phyloP scores from a whole-genome alignment of 192 early-diverging fungal genomes.

The Funneliformis mosseae region DNA sequence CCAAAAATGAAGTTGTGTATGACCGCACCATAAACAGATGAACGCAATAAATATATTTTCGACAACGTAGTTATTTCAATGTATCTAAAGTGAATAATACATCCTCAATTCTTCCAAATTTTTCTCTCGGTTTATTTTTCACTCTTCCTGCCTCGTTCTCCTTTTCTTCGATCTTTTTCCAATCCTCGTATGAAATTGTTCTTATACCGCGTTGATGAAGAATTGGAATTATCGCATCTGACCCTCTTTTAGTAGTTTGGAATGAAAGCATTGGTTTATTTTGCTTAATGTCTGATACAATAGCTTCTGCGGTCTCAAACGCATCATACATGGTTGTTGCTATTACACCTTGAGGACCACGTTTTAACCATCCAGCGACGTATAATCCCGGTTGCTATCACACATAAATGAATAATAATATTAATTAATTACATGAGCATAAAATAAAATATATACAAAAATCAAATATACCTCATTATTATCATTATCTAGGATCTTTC shows the following conservation, averaged over 20 bases:
- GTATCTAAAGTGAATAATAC: constrained; percentile 58
- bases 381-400: constrained; percentile 72
- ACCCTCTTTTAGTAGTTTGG: constrained; percentile 3
- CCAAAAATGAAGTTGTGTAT: too few relatives aligned
- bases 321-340: constrained; percentile 94
- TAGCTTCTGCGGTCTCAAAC: constrained; percentile 82
- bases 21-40: too few relatives aligned
- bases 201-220: constrained; percentile 43
- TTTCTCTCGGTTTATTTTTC: constrained; percentile 83
- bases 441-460: not conserved
- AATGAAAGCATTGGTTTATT: constrained; percentile 47
- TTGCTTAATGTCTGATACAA: constrained; percentile 61
- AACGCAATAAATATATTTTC: too few relatives aligned
- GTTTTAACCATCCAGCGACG: constrained; percentile 93
- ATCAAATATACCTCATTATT: constrained; percentile 35
- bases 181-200: constrained; percentile 71
- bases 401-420: not conserved
- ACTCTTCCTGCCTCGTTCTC: constrained; percentile 67
- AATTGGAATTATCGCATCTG: constrained; percentile 38
- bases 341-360: constrained; percentile 91
- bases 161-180: constrained; percentile 78
- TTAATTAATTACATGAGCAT: not conserved
- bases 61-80: not conserved
- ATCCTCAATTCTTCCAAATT: constrained; percentile 61
- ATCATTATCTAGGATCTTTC: constrained; percentile 62